Evolutionary conservation across 768 basidiomycete genomes (phyloP), one percentile per base, ranked within the genome.

Genomic region (Rubroboletus pulcherrimus): DNA sequence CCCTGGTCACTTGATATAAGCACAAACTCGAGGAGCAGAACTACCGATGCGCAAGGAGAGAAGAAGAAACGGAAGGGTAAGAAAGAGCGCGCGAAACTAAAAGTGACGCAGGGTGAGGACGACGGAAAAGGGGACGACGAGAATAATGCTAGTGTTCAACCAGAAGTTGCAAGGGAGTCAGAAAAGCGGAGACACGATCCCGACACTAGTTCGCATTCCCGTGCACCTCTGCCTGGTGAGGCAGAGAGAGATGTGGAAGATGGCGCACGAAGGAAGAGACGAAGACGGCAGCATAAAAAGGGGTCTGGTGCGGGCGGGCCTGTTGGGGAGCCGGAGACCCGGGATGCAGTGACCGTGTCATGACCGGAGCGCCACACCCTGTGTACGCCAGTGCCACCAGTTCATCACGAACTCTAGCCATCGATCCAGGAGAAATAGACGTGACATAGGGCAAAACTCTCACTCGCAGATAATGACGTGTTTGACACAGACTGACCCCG

Each of bases 31-130:
- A 57, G 53, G n/a, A 59, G 51, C 9, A 64, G 50, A 40, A 14
- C 17, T 24, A 26, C 35, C 1, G 65, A 35, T 17, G 57, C 52
- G 40, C 62, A 63, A 9, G 63, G 57, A 50, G 61, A 63, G 43
- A 71, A 68, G 59, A 87, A 86, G 77, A 87, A 84, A 72, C 70
- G 87, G 62, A 85, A 77, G 63, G 86, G 86, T 12, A 87, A 81
- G 78, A 87, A 87, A 71, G 86, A 88, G 70, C 76, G 86, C 35
- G 72, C 79, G 74, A 81, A 75, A 60, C 59, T 77, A 61, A 85
- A 78, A 61, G 66, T 61, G n/a, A 66, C 59, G 30, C 70, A 42
- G 33, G 66, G 43, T 2, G 60, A 58, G 19, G 51, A 37, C 5
- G 62, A 44, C 1, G 61, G 37, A 14, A 59, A 60, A 6, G 54